Conservation (phyloP, 192 early-diverging fungal genomes). For the Dissophora ornata region DNA sequence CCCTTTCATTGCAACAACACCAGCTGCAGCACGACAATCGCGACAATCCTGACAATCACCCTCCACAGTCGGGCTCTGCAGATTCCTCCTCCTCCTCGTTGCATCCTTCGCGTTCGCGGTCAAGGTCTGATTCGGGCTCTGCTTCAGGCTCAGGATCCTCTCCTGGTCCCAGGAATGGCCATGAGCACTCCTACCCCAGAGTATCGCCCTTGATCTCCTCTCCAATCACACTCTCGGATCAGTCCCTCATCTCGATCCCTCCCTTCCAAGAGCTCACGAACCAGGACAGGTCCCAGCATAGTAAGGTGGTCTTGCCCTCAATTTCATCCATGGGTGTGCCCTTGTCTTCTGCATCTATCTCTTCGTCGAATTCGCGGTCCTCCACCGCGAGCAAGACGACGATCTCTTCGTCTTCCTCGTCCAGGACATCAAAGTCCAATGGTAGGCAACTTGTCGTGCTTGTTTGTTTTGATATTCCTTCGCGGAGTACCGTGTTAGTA, state of each 20-base stretch:
- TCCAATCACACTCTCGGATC: constrained; percentile 36
- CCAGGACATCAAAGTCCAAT: constrained; percentile 3
- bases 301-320: constrained; percentile 21
- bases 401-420: not conserved
- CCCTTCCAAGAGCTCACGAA: constrained; percentile 38
- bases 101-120: constrained; percentile 24
- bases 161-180: not conserved
- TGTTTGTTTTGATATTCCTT: too few relatives aligned
- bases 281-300: constrained; percentile 5
- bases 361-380: constrained; percentile 2
- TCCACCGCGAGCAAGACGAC: constrained; percentile 9
- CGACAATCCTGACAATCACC: constrained; percentile 20
- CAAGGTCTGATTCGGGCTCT: constrained; percentile 35
- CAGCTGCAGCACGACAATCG: constrained; percentile 24
- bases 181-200: constrained; percentile 20
- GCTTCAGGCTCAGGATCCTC: constrained; percentile 15
- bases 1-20: constrained; percentile 11
- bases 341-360: constrained; percentile 6
- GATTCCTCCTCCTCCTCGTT: constrained; percentile 3
- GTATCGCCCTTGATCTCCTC: constrained; percentile 27
- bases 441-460: too few relatives aligned
- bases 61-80: not conserved
- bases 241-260: constrained; percentile 48
- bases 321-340: constrained; percentile 25
- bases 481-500: too few relatives aligned